Base-by-base conservation (phyloP, 345 rosid species). In the Odontarrhena argentea region DNA sequence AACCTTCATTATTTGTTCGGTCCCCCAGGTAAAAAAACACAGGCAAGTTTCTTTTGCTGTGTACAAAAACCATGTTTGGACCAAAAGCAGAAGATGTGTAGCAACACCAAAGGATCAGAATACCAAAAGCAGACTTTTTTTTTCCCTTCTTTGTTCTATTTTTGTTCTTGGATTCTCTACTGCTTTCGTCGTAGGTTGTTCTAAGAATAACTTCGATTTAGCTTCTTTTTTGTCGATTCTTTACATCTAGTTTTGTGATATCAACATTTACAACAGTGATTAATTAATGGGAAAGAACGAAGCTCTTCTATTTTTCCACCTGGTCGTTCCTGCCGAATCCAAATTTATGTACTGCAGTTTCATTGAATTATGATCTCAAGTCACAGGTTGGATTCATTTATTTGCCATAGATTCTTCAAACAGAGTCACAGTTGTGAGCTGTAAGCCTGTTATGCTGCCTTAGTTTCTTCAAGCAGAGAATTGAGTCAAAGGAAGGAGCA, bases 211-310 rank as follows among this genome's bases (percentile, higher is more conserved):
- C 60, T 58, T 73, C 48, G 61, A 43, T 58, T 35, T 50, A 65
- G 66, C 61, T 25, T 59, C 32, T 43, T 53, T 63, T 13, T 65
- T 8, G 65, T 64, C 53, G 36, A 73, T 65, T 72, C 71, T 73
- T 73, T 57, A 56, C 42, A 36, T 59, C 36, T 50, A 36, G 56
- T 65, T 73, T 44, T 66, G 72, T 84, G 81, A 78, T 76, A 63
- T 84, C 81, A 77, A 81, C 77, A 81, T 75, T 81, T 79, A 77
- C 77, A 58, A 71, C 64, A 81, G 60, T 79, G 84, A 86, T 86
- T 76, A 83, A 85, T 83, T 75, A 76, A 78, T 82, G 83, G 64
- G 71, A 65, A 68, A 75, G 12, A 68, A 53, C 25, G 12, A 7
- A 9, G 13, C 37, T 8, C 32, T 18, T 35, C 4, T 9, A 47